phyloP scores from a whole-genome alignment of 2,329 filamentous ascomycete species.

The Aspergillus brunneoviolaceus region DNA sequence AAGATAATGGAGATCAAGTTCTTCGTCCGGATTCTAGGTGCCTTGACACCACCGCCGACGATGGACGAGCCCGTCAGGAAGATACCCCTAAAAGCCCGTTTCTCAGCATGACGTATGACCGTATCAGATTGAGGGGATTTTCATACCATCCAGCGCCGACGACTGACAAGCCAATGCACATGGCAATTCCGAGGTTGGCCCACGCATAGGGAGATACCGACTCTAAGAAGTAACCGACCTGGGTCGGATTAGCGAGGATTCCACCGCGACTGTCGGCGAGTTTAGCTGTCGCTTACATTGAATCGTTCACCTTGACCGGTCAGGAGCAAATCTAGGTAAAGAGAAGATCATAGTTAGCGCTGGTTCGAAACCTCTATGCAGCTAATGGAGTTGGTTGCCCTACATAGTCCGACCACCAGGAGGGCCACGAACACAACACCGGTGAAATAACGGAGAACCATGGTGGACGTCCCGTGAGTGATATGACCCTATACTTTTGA shows the following conservation, averaged over 20 bases:
- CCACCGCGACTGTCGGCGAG: neutral
- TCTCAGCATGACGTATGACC: slow-evolving; percentile 6
- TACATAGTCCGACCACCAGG: slow-evolving; percentile 75
- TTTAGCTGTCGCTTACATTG: slow-evolving; percentile 63
- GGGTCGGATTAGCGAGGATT: slow-evolving; percentile 25
- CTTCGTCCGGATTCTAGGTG: slow-evolving; percentile 97
- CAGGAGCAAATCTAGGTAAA: slow-evolving; percentile 85
- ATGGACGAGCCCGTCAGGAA: slow-evolving; percentile 98
- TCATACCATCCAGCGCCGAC: slow-evolving; percentile 92
- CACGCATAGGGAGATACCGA: slow-evolving; percentile 91
- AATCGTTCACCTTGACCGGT: slow-evolving; percentile 94
- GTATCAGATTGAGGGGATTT: neutral
- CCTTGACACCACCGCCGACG: slow-evolving; percentile 92
- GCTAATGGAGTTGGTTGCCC: slow-evolving; percentile 35
- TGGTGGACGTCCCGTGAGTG: slow-evolving; percentile 42
- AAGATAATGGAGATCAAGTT: slow-evolving; percentile 99
- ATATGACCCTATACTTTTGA: slow-evolving; percentile 4
- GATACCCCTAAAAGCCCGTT: slow-evolving; percentile 72
- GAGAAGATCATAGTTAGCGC: slow-evolving; percentile 20
- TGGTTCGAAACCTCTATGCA: slow-evolving; percentile 8
- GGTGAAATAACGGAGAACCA: slow-evolving; percentile 72
- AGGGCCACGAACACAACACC: slow-evolving; percentile 68
- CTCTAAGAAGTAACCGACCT: slow-evolving; percentile 93
- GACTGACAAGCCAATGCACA: slow-evolving; percentile 95
- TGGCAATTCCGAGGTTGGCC: slow-evolving; percentile 84